Evolutionary conservation across 2,329 filamentous ascomycete species (phyloP).

Genomic region (Gaeumannomyces sp.): DNA sequence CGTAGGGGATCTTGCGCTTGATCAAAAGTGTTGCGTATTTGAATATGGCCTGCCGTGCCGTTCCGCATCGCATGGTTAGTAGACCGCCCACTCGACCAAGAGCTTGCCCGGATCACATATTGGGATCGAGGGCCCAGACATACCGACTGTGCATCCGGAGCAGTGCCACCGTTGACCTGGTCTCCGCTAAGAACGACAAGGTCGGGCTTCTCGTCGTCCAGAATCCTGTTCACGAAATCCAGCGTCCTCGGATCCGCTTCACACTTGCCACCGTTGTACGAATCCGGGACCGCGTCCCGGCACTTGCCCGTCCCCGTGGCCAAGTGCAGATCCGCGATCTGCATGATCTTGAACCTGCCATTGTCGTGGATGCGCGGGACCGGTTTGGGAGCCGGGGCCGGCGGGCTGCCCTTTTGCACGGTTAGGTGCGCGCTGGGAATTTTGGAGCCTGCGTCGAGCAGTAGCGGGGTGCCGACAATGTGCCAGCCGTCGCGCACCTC

Average conservation of each 20-base stretch:
- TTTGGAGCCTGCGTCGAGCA: conserved; percentile 58
- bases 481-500: conserved; percentile 85
- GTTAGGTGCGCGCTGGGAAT: conserved; percentile 68
- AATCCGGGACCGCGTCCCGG: conserved; percentile 75
- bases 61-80: conserved; percentile 15
- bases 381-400: conserved; percentile 57
- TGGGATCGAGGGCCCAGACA: conserved; percentile 20
- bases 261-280: conserved; percentile 68
- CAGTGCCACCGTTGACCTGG: conserved; percentile 89
- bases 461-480: conserved; percentile 65
- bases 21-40: conserved; percentile 84
- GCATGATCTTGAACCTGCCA: conserved; percentile 95
- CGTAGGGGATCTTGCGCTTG: conserved; percentile 81
- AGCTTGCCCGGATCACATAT: not conserved
- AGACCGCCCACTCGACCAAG: conserved; percentile 2
- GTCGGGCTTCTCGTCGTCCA: conserved; percentile 92
- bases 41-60: conserved; percentile 63
- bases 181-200: conserved; percentile 88
- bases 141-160: conserved; percentile 83
- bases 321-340: conserved; percentile 88
- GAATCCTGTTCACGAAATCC: conserved; percentile 75
- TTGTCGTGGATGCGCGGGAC: conserved; percentile 75
- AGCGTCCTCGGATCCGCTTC: conserved; percentile 88
- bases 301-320: conserved; percentile 84
- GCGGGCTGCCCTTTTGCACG: conserved; percentile 63